Conservation (phyloP, 2,329 filamentous ascomycete genomes). For the Endoconidiophora polonica region DNA sequence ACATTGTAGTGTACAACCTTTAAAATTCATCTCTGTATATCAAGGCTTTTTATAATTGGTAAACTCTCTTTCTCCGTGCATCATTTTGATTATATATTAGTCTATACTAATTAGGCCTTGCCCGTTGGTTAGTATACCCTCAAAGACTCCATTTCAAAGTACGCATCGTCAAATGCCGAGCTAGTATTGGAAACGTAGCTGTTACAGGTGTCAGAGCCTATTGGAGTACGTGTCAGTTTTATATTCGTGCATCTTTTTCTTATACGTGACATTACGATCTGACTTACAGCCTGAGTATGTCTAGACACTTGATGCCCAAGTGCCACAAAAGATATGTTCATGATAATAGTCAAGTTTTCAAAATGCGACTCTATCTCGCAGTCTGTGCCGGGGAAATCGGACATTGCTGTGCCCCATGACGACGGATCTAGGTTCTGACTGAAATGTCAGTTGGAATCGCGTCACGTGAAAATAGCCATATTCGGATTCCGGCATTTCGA, state of each 20-base stretch:
- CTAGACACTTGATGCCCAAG: slow-evolving; percentile 32
- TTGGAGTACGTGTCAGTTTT: not conserved
- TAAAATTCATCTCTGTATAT: too few relatives aligned
- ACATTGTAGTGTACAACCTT: not conserved
- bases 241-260: not conserved
- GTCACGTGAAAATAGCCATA: slow-evolving; percentile 41
- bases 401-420: slow-evolving; percentile 43
- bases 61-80: too few relatives aligned
- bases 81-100: too few relatives aligned
- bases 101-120: too few relatives aligned
- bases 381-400: slow-evolving; percentile 47
- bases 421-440: slow-evolving; percentile 38
- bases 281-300: slow-evolving; percentile 28
- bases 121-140: slow-evolving; percentile 29
- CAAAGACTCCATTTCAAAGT: slow-evolving; percentile 48
- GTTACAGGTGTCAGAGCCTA: slow-evolving; percentile 37
- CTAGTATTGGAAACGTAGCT: slow-evolving; percentile 42
- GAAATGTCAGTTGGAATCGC: slow-evolving; percentile 36
- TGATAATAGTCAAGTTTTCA: slow-evolving; percentile 47
- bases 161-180: slow-evolving; percentile 38
- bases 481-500: slow-evolving; percentile 41
- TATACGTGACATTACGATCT: not conserved
- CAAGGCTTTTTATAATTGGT: too few relatives aligned
- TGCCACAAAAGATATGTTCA: slow-evolving; percentile 50
- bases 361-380: slow-evolving; percentile 45